phyloP scores from a whole-genome alignment of 2,329 filamentous ascomycete genomes.

The Talaromyces sp. region DNA sequence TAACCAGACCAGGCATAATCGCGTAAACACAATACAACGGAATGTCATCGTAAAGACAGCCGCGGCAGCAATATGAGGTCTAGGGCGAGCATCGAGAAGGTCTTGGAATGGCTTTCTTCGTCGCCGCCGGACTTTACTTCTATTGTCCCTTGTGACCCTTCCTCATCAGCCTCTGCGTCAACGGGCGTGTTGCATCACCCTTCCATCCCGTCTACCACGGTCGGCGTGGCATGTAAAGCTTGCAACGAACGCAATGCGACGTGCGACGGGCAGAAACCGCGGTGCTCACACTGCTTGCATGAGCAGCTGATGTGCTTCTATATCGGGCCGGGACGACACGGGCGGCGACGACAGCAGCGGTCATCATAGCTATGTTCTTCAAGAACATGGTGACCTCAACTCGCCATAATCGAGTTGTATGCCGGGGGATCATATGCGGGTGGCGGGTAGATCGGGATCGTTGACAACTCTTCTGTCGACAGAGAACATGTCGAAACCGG shows the following conservation, averaged over 20 bases:
- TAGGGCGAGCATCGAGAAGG: constrained; percentile 8
- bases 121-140: not conserved
- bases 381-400: not conserved
- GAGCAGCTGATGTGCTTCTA: constrained; percentile 19
- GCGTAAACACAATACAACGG: not conserved
- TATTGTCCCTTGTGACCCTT: not conserved
- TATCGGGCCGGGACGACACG: constrained; percentile 3
- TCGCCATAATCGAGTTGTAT: constrained; percentile 7
- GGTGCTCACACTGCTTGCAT: constrained; percentile 17
- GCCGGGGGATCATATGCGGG: constrained; percentile 16
- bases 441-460: not conserved
- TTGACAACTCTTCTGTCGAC: not conserved
- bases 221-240: constrained; percentile 7
- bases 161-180: not conserved
- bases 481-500: not conserved
- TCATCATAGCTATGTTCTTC: not conserved
- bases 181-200: not conserved
- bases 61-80: not conserved
- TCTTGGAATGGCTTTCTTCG: constrained; percentile 16
- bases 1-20: not conserved
- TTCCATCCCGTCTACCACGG: not conserved
- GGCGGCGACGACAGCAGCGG: not conserved
- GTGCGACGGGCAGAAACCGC: constrained; percentile 14
- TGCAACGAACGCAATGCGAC: constrained; percentile 11
- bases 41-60: not conserved